Percentiles rank a stretch among this genome's conserved stretches.
phyloP scores from a whole-genome alignment of 73 alveolate species.

The Strombidium stylifer region DNA sequence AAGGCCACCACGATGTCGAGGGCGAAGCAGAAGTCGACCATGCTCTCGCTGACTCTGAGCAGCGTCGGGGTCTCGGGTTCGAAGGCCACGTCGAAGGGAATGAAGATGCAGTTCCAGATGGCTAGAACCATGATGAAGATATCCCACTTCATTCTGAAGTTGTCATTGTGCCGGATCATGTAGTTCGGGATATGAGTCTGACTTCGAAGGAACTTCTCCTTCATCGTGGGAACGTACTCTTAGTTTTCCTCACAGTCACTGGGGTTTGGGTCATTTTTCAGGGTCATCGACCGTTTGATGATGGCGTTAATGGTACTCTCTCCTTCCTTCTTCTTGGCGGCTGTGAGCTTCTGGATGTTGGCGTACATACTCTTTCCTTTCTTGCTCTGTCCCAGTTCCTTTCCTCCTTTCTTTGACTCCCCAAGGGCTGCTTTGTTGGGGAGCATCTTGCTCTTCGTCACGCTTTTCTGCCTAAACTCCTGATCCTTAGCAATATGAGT shows the following conservation, averaged over 20 bases:
- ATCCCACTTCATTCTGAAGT: constrained; percentile 67
- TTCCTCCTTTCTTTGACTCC: too few species aligned
- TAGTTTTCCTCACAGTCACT: constrained; percentile 37
- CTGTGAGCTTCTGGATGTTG: too few species aligned
- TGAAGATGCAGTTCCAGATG: constrained; percentile 47
- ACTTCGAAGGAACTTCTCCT: constrained; percentile 47
- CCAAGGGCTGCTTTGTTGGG: too few species aligned
- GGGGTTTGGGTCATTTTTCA: constrained; percentile 16
- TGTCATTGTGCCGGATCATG: constrained; percentile 46
- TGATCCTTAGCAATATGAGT: too few species aligned
- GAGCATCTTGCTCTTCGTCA: too few species aligned
- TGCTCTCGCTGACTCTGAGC: constrained; percentile 18
- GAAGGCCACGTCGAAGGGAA: constrained; percentile 68
- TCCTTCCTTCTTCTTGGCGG: too few species aligned
- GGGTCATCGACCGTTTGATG: not conserved
- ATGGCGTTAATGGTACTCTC: constrained; percentile 22
- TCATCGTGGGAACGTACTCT: constrained; percentile 55
- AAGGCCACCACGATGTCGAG: constrained; percentile 49
- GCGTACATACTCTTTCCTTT: too few species aligned
- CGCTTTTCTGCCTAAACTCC: too few species aligned
- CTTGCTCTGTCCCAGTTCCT: too few species aligned
- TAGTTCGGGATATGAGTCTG: constrained; percentile 14
- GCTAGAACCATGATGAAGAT: constrained; percentile 59
- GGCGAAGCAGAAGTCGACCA: constrained; percentile 39
- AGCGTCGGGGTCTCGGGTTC: constrained; percentile 25